phyloP scores from a whole-genome alignment of 169 alveolate species.

The Eimeria acervulina region DNA sequence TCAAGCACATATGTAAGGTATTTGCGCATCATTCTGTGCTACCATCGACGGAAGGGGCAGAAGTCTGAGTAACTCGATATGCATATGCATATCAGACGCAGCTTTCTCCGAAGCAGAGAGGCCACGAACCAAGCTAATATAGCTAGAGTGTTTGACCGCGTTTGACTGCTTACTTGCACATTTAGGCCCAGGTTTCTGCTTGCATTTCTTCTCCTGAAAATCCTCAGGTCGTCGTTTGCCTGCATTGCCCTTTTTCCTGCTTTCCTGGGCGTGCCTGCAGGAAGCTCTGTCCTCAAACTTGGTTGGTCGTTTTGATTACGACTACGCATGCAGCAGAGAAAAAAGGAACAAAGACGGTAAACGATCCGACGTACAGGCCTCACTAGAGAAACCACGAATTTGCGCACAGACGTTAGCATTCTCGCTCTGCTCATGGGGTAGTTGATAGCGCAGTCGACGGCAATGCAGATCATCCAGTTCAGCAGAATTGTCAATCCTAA shows the following conservation, averaged over 20 bases:
- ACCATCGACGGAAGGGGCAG: not conserved
- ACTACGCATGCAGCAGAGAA: not conserved
- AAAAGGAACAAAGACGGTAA: not conserved
- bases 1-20: not conserved
- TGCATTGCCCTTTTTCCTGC: not conserved
- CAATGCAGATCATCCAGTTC: constrained; percentile 57
- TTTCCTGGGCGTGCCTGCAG: not conserved
- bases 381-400: not conserved
- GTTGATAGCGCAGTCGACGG: constrained; percentile 41
- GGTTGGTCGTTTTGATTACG: not conserved
- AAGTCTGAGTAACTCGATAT: not conserved
- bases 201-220: not conserved
- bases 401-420: not conserved
- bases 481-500: constrained; percentile 46
- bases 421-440: constrained; percentile 73
- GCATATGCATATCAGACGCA: not conserved
- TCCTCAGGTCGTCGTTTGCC: not conserved
- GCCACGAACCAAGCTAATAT: not conserved
- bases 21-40: not conserved
- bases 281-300: not conserved
- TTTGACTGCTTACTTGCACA: not conserved
- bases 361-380: not conserved
- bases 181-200: not conserved
- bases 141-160: not conserved
- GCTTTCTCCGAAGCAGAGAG: not conserved